A percentile compares a stretch with the other conserved stretches of the same genome.
These are phyloP conservation scores for Sarocladiaceae sp. DNA, from an alignment of 2,329 filamentous ascomycete genomes.

Conservation along the genomic window DNA sequence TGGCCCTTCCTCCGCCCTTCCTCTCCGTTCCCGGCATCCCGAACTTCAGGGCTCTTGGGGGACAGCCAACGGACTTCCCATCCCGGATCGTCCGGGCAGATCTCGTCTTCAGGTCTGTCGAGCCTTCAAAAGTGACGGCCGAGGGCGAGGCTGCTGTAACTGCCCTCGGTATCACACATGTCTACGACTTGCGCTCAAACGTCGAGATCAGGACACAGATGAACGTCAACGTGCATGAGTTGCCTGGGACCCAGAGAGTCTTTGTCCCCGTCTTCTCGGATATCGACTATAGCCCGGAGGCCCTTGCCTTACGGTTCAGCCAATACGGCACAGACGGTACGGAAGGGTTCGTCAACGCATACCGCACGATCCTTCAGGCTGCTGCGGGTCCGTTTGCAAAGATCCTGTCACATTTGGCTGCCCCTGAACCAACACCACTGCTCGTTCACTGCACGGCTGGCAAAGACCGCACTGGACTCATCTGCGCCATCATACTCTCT, in stretches of 20 bases:
- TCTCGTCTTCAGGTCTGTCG: slow-evolving; percentile 63
- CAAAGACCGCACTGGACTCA: slow-evolving; percentile 69
- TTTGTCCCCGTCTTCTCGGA: slow-evolving; percentile 61
- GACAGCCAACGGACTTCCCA: slow-evolving; percentile 38
- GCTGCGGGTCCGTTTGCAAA: slow-evolving; percentile 45
- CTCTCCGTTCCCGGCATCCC: slow-evolving; percentile 48
- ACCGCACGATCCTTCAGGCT: slow-evolving; percentile 51
- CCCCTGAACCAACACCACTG: slow-evolving; percentile 37
- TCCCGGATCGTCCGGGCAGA: slow-evolving; percentile 43
- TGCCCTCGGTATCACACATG: slow-evolving; percentile 51
- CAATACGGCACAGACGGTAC: slow-evolving; percentile 47
- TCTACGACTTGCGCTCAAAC: slow-evolving; percentile 64
- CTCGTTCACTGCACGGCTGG: slow-evolving; percentile 71
- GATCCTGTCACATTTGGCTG: slow-evolving; percentile 41
- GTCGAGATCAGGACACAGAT: slow-evolving; percentile 46
- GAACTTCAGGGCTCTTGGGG: slow-evolving; percentile 65
- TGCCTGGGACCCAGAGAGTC: slow-evolving; percentile 37
- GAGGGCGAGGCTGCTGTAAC: slow-evolving; percentile 46
- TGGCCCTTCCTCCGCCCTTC: slow-evolving; percentile 36
- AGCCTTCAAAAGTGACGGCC: slow-evolving; percentile 52
- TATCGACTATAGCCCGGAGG: slow-evolving; percentile 54
- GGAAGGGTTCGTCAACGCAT: slow-evolving; percentile 58
- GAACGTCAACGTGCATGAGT: slow-evolving; percentile 18
- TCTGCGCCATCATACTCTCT: slow-evolving; percentile 59
- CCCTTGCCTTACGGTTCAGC: slow-evolving; percentile 42